These are phyloP conservation scores for Ogataea henricii DNA, from an alignment of 805 yeast genomes.

Conservation along the genomic window DNA sequence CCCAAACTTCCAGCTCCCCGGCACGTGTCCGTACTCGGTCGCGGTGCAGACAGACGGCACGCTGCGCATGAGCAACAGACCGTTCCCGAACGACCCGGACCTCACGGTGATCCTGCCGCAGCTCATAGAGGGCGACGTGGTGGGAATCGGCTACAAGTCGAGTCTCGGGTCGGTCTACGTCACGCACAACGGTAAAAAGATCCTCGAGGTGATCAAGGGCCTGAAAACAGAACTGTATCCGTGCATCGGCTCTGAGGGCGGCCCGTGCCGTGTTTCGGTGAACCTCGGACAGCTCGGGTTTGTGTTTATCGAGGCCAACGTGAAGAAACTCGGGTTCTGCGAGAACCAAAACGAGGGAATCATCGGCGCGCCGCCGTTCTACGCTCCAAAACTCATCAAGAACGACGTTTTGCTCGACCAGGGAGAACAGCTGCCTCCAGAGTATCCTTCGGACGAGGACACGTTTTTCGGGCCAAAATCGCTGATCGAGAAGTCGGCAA, in stretches of 20 bases:
- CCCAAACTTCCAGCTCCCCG: slow-evolving; percentile 76
- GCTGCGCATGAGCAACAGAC: slow-evolving; percentile 59
- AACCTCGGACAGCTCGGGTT: slow-evolving; percentile 88
- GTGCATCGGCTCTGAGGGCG: slow-evolving; percentile 52
- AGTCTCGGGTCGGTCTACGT: slow-evolving; percentile 51
- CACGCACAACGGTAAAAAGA: slow-evolving; percentile 56
- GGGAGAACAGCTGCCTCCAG: slow-evolving; percentile 75
- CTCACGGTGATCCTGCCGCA: slow-evolving; percentile 50
- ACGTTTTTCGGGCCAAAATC: slow-evolving; percentile 57
- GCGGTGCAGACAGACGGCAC: slow-evolving; percentile 77
- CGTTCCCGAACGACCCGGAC: slow-evolving; percentile 51
- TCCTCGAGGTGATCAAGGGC: slow-evolving; percentile 51
- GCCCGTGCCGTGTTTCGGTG: slow-evolving; percentile 52
- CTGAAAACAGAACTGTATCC: slow-evolving; percentile 53
- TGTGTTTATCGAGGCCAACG: slow-evolving; percentile 87
- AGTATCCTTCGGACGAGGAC: slow-evolving; percentile 62
- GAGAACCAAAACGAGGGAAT: slow-evolving; percentile 46
- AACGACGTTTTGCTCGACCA: slow-evolving; percentile 61
- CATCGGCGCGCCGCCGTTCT: slow-evolving; percentile 42
- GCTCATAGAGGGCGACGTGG: slow-evolving; percentile 52
- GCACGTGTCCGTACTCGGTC: slow-evolving; percentile 66
- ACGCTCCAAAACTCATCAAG: slow-evolving; percentile 29
- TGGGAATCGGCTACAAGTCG: slow-evolving; percentile 56
- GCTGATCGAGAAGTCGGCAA: slow-evolving; percentile 16
- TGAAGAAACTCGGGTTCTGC: slow-evolving; percentile 57